phyloP scores from a whole-genome alignment of 495 filamentous ascomycete species.

The Penicillium samsonianum region DNA sequence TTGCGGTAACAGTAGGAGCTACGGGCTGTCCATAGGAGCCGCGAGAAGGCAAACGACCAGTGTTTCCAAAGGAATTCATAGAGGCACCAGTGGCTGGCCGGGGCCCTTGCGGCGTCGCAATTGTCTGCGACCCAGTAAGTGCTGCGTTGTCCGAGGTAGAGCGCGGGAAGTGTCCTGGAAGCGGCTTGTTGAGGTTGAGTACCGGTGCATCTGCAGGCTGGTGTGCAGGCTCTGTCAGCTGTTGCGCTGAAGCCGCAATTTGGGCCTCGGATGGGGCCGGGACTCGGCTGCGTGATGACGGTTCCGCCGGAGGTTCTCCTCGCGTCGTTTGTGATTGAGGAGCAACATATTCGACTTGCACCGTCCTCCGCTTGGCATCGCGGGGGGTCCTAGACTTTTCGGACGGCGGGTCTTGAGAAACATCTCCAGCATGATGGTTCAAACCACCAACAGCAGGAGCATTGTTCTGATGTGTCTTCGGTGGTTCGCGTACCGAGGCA shows the following conservation, averaged over 20 bases:
- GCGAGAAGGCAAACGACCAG: slow-evolving; percentile 68
- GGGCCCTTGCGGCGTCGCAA: slow-evolving; percentile 51
- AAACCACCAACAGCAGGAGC: slow-evolving; percentile 64
- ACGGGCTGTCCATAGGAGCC: slow-evolving; percentile 88
- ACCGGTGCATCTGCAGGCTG: slow-evolving; percentile 16
- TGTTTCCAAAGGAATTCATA: slow-evolving; percentile 63
- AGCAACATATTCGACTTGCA: slow-evolving; percentile 97
- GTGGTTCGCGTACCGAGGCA: slow-evolving; percentile 86
- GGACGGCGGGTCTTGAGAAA: slow-evolving; percentile 66
- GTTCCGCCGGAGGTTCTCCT: slow-evolving; percentile 50
- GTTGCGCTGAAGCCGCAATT: slow-evolving; percentile 10
- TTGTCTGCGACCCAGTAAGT: slow-evolving; percentile 44
- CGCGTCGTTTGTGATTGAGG: slow-evolving; percentile 78
- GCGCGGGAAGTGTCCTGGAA: slow-evolving; percentile 50
- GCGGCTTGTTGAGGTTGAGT: slow-evolving; percentile 31
- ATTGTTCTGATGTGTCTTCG: slow-evolving; percentile 64
- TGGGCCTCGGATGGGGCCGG: slow-evolving; percentile 20
- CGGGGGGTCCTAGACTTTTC: slow-evolving; percentile 64
- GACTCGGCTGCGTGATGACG: slow-evolving; percentile 21
- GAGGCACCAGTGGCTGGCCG: slow-evolving; percentile 83
- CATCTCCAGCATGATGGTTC: slow-evolving; percentile 70
- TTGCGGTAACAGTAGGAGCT: slow-evolving; percentile 82
- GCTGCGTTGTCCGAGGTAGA: slow-evolving; percentile 58
- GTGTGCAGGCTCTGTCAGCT: slow-evolving; percentile 12
- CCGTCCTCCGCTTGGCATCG: slow-evolving; percentile 89